A percentile compares a stretch with the other conserved stretches of the same genome.
phyloP scores from a whole-genome alignment of 225 moss, liverwort and hornwort genomes.

The Bryum argenteum region DNA sequence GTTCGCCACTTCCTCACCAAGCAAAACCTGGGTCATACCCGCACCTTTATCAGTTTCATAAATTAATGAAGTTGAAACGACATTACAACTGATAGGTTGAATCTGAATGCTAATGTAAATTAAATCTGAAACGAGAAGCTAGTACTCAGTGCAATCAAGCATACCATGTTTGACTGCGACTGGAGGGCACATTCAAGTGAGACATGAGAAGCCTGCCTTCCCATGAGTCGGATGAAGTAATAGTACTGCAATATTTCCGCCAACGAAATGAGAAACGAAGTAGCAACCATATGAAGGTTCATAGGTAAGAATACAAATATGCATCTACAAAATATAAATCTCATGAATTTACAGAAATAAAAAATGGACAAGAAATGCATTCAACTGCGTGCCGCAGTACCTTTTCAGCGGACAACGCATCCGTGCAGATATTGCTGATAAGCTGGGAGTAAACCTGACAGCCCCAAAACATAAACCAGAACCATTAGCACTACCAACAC shows the following conservation, averaged over 20 bases:
- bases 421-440: constrained; percentile 98
- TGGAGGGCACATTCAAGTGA: constrained; percentile 96
- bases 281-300: neutral
- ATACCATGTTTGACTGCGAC: constrained; percentile 96
- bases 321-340: constrained; percentile 6
- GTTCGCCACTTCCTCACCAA: constrained; percentile 90
- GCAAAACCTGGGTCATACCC: constrained; percentile 66
- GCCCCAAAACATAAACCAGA: constrained; percentile 21
- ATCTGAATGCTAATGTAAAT: constrained; percentile 2
- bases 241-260: constrained; percentile 75
- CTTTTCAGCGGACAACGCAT: constrained; percentile 98
- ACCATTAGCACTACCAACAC: constrained; percentile 26
- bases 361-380: neutral
- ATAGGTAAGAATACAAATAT: neutral
- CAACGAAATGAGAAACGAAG: constrained; percentile 11
- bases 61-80: neutral
- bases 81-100: neutral
- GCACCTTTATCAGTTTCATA: constrained; percentile 15
- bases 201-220: constrained; percentile 86
- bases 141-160: neutral
- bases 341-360: neutral
- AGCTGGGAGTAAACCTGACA: constrained; percentile 97
- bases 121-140: constrained; percentile 6
- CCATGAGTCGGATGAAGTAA: constrained; percentile 99
- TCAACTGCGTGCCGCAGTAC: constrained; percentile 34